Conservation (phyloP, 2,329 filamentous ascomycete species). For the Pyrenophora tritici-repentis region DNA sequence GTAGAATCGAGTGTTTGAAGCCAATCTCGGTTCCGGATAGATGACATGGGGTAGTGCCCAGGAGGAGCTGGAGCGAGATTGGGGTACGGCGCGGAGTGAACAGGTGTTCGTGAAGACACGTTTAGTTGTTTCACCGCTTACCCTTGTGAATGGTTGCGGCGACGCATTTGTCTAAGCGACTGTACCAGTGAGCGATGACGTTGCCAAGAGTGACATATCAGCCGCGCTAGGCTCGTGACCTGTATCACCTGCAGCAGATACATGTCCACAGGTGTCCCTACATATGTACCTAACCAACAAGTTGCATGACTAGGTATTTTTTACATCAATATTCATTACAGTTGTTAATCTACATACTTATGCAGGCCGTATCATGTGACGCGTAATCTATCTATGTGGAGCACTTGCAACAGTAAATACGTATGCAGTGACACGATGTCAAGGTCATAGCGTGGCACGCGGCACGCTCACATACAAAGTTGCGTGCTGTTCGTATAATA, state of each 20-base stretch:
- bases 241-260: background rate
- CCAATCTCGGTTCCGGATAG: slow-evolving; percentile 2
- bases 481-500: slow-evolving; percentile 32
- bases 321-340: background rate
- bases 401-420: background rate
- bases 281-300: too few species aligned
- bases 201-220: slow-evolving; percentile 6
- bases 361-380: background rate
- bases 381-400: too few species aligned
- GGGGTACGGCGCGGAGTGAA: slow-evolving; percentile 19
- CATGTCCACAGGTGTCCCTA: too few species aligned
- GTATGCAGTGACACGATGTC: background rate
- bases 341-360: too few species aligned
- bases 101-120: slow-evolving; percentile 26
- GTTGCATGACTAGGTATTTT: too few species aligned
- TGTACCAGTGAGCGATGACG: slow-evolving; percentile 8
- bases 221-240: background rate
- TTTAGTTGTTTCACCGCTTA: slow-evolving; percentile 25
- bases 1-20: slow-evolving; percentile 10
- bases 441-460: slow-evolving; percentile 23
- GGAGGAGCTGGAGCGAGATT: slow-evolving; percentile 11
- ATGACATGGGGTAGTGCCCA: slow-evolving; percentile 18
- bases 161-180: slow-evolving; percentile 10
- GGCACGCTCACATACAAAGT: slow-evolving; percentile 30
- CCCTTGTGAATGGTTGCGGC: slow-evolving; percentile 5